A percentile compares a stretch with the other conserved stretches of the same genome.
These are phyloP conservation scores for Colletotrichum zoysiae DNA, from an alignment of 2,329 filamentous ascomycete species.

Conservation along the genomic window DNA sequence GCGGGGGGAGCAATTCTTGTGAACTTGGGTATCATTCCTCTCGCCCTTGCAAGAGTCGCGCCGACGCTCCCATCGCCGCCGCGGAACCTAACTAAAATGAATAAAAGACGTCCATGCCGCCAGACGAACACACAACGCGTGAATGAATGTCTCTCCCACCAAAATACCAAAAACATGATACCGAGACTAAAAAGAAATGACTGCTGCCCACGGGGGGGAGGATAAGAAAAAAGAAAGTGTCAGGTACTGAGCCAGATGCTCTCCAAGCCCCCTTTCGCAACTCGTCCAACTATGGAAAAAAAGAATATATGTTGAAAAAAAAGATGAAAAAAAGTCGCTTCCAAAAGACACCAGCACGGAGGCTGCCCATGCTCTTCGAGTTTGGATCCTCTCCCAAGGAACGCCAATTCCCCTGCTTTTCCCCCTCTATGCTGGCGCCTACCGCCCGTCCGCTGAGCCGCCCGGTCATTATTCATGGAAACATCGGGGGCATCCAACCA, in stretches of 20 bases:
- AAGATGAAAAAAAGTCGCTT: slow-evolving; percentile 19
- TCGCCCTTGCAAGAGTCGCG: slow-evolving; percentile 35
- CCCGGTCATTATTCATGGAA: slow-evolving; percentile 36
- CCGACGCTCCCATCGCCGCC: slow-evolving; percentile 20
- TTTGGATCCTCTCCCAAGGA: slow-evolving; percentile 18
- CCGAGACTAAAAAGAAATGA: slow-evolving; percentile 11
- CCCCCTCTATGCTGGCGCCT: slow-evolving; percentile 26
- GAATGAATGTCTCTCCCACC: slow-evolving; percentile 12
- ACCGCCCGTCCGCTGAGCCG: slow-evolving; percentile 27
- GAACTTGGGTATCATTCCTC: slow-evolving; percentile 41
- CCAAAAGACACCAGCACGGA: slow-evolving; percentile 15
- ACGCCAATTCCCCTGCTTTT: slow-evolving; percentile 40
- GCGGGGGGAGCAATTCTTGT: not conserved
- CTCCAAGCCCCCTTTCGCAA: not conserved
- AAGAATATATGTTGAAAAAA: slow-evolving; percentile 9
- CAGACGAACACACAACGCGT: slow-evolving; percentile 3
- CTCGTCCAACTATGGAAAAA: slow-evolving; percentile 11
- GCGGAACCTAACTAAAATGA: slow-evolving; percentile 19
- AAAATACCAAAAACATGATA: not conserved
- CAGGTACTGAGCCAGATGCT: not conserved
- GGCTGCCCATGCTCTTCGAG: slow-evolving; percentile 2
- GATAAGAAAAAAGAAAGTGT: slow-evolving; percentile 14
- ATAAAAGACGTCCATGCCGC: slow-evolving; percentile 7
- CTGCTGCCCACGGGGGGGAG: not conserved
- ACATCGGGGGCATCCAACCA: slow-evolving; percentile 34